Base-by-base conservation (phyloP, 1,139 yeast genomes). In the Yamadazyma mexicana region DNA sequence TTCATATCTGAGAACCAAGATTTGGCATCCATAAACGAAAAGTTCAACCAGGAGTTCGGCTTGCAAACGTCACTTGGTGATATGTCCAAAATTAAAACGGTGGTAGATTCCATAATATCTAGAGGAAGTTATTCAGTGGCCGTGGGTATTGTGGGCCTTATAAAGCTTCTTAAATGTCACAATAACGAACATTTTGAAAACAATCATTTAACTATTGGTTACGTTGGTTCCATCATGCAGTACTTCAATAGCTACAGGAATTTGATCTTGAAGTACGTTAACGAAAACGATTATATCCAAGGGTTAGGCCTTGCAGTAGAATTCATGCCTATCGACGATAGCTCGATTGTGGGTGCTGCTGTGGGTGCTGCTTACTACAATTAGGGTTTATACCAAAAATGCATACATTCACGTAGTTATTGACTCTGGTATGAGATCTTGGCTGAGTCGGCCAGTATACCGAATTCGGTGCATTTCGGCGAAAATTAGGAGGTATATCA, bases 311-410 rank as follows among this genome's bases (percentile, higher is more conserved):
- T 67, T 22, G 48, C 51, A 12, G 66, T 72, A 28, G 70, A 66
- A 37, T 66, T 72, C 43, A 62, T 61, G 51, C 56, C 62, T 40
- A 62, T 72, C 38, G 69, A 66, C 26, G 57, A 72, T 46, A 70
- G 76, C 50, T 69, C 76, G 14, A 60, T 72, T 27, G 65, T 70
- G 26, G 77, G 77, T 4, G 73, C 77, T 34, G 77, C 77, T 20
- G 71, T 72, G 38, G 76, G 75, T 10, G 77, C 77, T 32, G 77
- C 77, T 14, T 69, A 34, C 54, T 68, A 36, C 17, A 32, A 20
- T 23, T 27, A 27, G 6, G 12, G 6, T 27, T 5, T 27, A 27
- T 8, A 33, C 20, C 18, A 25, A 15, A 8, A 33, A 16, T 23
- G 29, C 20, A 25, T 33, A 33, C 5, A 6, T 20, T 20, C 22